Conservation (phyloP, 805 yeast genomes). For the Metschnikowia peoriensis region DNA sequence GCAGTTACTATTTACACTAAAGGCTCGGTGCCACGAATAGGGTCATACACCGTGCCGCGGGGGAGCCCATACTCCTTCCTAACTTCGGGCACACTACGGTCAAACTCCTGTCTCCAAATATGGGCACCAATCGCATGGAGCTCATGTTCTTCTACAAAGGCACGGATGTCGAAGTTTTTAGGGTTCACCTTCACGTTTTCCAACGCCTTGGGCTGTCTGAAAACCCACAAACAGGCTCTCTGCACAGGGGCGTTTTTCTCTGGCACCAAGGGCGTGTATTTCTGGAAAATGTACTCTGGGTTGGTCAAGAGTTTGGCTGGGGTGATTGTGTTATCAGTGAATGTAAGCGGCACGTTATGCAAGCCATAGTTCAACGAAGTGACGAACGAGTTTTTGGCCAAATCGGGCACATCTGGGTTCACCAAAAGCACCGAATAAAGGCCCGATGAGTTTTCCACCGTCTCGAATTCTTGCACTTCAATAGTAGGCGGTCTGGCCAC, state of each 20-base stretch:
- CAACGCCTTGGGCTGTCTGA: slow-evolving; percentile 54
- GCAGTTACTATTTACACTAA: slow-evolving; percentile 19
- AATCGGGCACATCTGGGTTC: slow-evolving; percentile 89
- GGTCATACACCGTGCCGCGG: slow-evolving; percentile 70
- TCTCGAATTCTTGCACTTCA: slow-evolving; percentile 67
- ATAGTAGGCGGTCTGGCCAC: slow-evolving; percentile 77
- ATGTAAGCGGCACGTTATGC: slow-evolving; percentile 58
- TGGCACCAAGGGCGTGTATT: slow-evolving; percentile 80
- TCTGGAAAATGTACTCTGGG: slow-evolving; percentile 38
- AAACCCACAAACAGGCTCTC: slow-evolving; percentile 86
- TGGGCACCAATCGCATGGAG: slow-evolving; percentile 88
- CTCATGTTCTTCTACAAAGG: slow-evolving; percentile 52
- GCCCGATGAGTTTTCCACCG: slow-evolving; percentile 40
- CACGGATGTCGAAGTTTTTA: slow-evolving; percentile 68
- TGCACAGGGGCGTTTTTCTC: slow-evolving; percentile 85
- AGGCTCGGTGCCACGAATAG: slow-evolving; percentile 46
- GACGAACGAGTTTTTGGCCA: slow-evolving; percentile 61
- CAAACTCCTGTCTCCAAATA: slow-evolving; percentile 85
- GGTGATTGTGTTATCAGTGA: slow-evolving; percentile 56
- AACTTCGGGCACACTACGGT: slow-evolving; percentile 64
- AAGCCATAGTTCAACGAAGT: slow-evolving; percentile 80
- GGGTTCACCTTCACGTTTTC: slow-evolving; percentile 27
- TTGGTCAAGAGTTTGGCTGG: slow-evolving; percentile 40
- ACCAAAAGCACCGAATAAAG: slow-evolving; percentile 77
- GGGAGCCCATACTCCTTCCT: slow-evolving; percentile 74